These are phyloP conservation scores for Candida golubevii DNA, from an alignment of 805 yeast genomes.

Conservation along the genomic window DNA sequence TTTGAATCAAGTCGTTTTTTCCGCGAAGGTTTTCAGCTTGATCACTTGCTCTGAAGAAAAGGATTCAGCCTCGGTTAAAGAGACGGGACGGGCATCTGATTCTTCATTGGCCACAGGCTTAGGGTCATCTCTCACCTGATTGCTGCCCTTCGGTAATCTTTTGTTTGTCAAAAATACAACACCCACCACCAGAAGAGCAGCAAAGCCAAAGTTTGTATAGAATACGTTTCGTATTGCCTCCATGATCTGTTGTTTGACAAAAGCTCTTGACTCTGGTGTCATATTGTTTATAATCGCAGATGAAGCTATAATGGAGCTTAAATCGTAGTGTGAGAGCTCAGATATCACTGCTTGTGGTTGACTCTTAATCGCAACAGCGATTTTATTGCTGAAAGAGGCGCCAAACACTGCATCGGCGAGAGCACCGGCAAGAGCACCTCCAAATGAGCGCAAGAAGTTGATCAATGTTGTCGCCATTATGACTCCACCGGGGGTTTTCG, in stretches of 20 bases:
- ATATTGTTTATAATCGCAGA: conserved; percentile 16
- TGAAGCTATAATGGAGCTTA: conserved; percentile 13
- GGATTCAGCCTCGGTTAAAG: too few species aligned
- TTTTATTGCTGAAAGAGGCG: conserved; percentile 17
- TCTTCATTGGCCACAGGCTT: not conserved
- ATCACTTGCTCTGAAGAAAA: too few species aligned
- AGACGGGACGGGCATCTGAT: too few species aligned
- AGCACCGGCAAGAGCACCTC: conserved; percentile 43
- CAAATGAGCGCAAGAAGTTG: conserved; percentile 42
- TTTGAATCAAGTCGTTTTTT: too few species aligned
- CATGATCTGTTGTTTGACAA: conserved; percentile 30
- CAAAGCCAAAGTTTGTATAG: conserved; percentile 36
- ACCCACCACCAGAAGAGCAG: conserved; percentile 27
- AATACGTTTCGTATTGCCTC: conserved; percentile 36
- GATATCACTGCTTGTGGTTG: conserved; percentile 15
- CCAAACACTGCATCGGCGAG: conserved; percentile 41
- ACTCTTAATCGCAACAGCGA: conserved; percentile 6
- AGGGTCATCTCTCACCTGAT: conserved; percentile 13
- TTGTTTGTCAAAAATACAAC: conserved; percentile 38
- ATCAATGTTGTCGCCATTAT: conserved; percentile 46
- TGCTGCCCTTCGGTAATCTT: conserved; percentile 30
- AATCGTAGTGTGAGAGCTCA: conserved; percentile 18
- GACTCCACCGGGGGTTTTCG: conserved; percentile 46
- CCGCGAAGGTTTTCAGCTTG: too few species aligned
- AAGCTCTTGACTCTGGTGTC: conserved; percentile 17